Evolutionary conservation across 345 rosid species (phyloP), one percentile per base, ranked within the genome.

Genomic region (Turritis glabra): DNA sequence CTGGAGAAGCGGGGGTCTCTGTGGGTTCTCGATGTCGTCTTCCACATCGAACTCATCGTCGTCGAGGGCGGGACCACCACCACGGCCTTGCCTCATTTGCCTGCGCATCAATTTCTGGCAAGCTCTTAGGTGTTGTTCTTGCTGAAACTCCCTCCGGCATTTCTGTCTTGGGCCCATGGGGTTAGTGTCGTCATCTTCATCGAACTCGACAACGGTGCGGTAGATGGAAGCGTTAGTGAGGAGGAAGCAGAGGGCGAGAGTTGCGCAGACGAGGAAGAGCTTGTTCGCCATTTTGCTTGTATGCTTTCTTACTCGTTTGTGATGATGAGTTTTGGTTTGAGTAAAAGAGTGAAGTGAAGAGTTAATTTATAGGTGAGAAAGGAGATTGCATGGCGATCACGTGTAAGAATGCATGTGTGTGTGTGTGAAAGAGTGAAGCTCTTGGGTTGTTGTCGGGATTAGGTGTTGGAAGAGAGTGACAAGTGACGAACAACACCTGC

Each of bases 201-300:
- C 78, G 10, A 78, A 26, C 64, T 78, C 78, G 5, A 78, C 74
- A 4, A 66, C 6, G 3, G 78, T 78, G 19, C 81, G 78, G 78
- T 78, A 78, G 74, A 72, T 78, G 73, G 81, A 78, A 26, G 81
- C 81, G 26, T 78, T 78, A 57, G 77, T 14, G 48, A 78, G 68
- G 41, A 78, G 81, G 46, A 78, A 18, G 30, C 47, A 72, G 51
- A 78, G 17, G 30, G 81, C 73, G 3, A 78, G 73, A 19, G 74
- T 43, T n/a, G 78, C 53, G 33, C 8, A 43, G 21, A 78, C 64
- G 35, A 78, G 77, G 54, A 73, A 59, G 77, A 78, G 70, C 59
- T 74, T 72, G 58, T 33, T 62, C 0, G 77, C 77, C 72, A 74
- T n/a, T 74, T 27, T 59, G 30, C 0, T 30, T 46, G 37, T 48